A percentile compares a stretch with the other conserved stretches of the same genome.
Conservation (phyloP, 1,284 basidiomycete species). For the Tilletia indica region DNA sequence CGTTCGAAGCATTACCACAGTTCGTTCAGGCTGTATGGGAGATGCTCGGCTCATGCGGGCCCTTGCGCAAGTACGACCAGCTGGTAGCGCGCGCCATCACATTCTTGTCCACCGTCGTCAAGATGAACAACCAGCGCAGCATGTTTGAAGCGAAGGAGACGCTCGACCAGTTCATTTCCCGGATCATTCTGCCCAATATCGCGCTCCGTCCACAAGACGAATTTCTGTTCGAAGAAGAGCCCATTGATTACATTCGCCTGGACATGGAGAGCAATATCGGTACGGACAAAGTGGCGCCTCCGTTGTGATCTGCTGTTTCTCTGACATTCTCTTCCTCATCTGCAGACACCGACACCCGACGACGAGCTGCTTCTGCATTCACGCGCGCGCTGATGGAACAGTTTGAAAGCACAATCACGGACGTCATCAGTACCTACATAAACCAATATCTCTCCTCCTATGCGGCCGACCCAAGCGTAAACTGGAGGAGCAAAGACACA, state of each 20-base stretch:
- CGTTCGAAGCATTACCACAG: slow-evolving; percentile 73
- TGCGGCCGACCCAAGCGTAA: slow-evolving; percentile 64
- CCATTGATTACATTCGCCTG: slow-evolving; percentile 87
- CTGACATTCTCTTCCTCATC: neutral
- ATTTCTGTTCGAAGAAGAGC: slow-evolving; percentile 96
- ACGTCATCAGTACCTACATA: slow-evolving; percentile 81
- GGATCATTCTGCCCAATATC: slow-evolving; percentile 91
- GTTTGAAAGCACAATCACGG: slow-evolving; percentile 78
- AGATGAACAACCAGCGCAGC: slow-evolving; percentile 62
- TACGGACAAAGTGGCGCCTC: slow-evolving; percentile 39
- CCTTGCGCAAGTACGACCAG: slow-evolving; percentile 74
- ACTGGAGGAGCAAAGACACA: slow-evolving; percentile 92
- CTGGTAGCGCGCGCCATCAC: slow-evolving; percentile 88
- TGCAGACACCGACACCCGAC: slow-evolving; percentile 68
- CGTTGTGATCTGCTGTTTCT: neutral
- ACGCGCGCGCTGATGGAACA: slow-evolving; percentile 79
- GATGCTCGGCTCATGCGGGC: slow-evolving; percentile 73
- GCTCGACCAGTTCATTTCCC: slow-evolving; percentile 78
- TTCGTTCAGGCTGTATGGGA: slow-evolving; percentile 91
- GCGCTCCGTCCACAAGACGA: slow-evolving; percentile 82
- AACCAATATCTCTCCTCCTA: slow-evolving; percentile 68
- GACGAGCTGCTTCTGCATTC: slow-evolving; percentile 90
- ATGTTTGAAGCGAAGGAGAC: slow-evolving; percentile 67
- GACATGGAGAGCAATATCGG: slow-evolving; percentile 71
- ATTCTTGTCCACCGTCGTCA: slow-evolving; percentile 87